These are phyloP conservation scores for Colletotrichum lentis DNA, from an alignment of 2,329 filamentous ascomycete species.

Conservation along the genomic window DNA sequence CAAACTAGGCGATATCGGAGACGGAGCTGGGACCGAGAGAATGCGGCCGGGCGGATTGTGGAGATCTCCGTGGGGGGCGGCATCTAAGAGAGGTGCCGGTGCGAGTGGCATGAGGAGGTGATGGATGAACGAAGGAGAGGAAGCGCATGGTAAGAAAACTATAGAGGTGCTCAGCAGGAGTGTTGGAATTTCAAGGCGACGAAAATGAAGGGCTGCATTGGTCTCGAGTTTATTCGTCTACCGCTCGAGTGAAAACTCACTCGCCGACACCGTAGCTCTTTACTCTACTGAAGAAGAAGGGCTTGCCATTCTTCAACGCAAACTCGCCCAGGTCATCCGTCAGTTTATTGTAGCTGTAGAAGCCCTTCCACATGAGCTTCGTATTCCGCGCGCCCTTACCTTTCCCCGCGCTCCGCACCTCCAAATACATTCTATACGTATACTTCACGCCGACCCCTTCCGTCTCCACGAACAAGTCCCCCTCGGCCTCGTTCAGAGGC, in stretches of 20 bases:
- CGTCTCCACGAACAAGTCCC: conserved; percentile 83
- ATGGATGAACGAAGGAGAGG: conserved; percentile 56
- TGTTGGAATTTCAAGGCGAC: background rate
- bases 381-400: conserved; percentile 76
- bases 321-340: conserved; percentile 94
- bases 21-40: conserved; percentile 57
- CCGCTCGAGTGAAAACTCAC: conserved; percentile 38
- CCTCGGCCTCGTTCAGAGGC: conserved; percentile 58
- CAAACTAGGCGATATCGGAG: background rate
- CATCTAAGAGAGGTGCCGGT: conserved; percentile 51
- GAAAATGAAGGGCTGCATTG: background rate
- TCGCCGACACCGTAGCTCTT: conserved; percentile 66
- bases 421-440: conserved; percentile 82
- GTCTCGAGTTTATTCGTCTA: conserved; percentile 35
- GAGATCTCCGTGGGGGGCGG: conserved; percentile 61
- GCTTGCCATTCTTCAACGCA: conserved; percentile 67
- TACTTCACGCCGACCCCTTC: conserved; percentile 83
- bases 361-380: conserved; percentile 87
- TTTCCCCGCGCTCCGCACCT: conserved; percentile 70
- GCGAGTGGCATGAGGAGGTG: conserved; percentile 61
- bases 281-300: conserved; percentile 73
- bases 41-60: conserved; percentile 61
- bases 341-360: conserved; percentile 88
- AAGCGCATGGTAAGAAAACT: conserved; percentile 62
- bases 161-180: background rate